Conservation (phyloP, 352 stramenopile genomes). For the Globisporangium iwayamae region DNA sequence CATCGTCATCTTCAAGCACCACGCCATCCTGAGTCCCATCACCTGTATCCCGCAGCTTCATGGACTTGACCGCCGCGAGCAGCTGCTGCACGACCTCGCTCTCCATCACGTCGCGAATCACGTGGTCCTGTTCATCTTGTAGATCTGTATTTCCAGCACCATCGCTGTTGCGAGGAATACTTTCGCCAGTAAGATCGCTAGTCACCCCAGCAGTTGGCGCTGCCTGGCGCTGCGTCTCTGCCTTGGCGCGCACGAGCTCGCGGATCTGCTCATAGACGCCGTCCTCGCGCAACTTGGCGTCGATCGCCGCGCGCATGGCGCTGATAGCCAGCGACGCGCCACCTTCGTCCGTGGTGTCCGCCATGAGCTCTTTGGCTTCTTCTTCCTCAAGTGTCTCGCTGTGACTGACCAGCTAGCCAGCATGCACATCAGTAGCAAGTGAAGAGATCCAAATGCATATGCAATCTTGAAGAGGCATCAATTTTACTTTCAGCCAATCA, state of each 20-base stretch:
- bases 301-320: slow-evolving; percentile 55
- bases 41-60: slow-evolving; percentile 9
- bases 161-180: neutral
- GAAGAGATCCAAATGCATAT: neutral
- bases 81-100: slow-evolving; percentile 77
- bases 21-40: neutral
- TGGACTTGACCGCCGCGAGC: slow-evolving; percentile 39
- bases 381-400: no score
- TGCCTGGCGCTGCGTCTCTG: neutral
- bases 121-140: slow-evolving; percentile 21
- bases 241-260: slow-evolving; percentile 44
- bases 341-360: neutral
- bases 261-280: slow-evolving; percentile 77
- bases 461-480: slow-evolving; percentile 3
- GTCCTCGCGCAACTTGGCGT: slow-evolving; percentile 71
- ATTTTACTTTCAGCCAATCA: neutral
- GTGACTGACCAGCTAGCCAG: neutral
- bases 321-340: slow-evolving; percentile 34
- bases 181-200: neutral
- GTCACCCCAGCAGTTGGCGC: neutral
- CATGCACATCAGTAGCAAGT: neutral
- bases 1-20: neutral
- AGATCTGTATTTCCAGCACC: neutral
- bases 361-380: neutral
- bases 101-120: slow-evolving; percentile 63